Conservation (phyloP, 2,329 filamentous ascomycete genomes). For the Chaetomium olivaceum region DNA sequence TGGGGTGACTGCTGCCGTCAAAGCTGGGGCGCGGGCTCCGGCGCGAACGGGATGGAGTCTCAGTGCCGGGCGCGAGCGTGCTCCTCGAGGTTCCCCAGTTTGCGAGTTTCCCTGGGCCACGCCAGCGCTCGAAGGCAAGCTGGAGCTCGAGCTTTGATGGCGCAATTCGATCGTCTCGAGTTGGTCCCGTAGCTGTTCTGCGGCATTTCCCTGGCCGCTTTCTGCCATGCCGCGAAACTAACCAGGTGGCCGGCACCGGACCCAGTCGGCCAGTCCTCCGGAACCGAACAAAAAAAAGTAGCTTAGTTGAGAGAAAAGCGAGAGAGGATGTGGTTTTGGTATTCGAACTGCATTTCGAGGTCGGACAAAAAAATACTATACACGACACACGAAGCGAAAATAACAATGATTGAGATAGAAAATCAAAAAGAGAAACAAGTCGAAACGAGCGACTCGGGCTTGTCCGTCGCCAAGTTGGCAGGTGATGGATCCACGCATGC, state of each 20-base stretch:
- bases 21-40: not conserved
- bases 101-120: not conserved
- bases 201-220: constrained; percentile 19
- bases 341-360: not conserved
- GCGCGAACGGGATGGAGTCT: not conserved
- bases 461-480: not conserved
- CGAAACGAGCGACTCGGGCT: not conserved
- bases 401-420: not conserved
- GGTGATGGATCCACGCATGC: not conserved
- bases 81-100: not conserved
- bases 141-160: constrained; percentile 14
- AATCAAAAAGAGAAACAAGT: not conserved
- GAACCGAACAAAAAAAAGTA: not conserved
- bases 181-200: constrained; percentile 32
- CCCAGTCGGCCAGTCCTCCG: not conserved
- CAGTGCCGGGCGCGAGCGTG: not conserved
- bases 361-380: not conserved
- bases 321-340: not conserved
- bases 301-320: not conserved
- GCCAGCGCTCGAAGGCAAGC: not conserved
- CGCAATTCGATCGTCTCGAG: constrained; percentile 35
- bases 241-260: constrained; percentile 5
- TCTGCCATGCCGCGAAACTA: constrained; percentile 30
- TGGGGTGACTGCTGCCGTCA: constrained; percentile 2
- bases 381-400: not conserved